Base-by-base conservation (phyloP, 495 filamentous ascomycete species). In the Neurospora discreta region DNA sequence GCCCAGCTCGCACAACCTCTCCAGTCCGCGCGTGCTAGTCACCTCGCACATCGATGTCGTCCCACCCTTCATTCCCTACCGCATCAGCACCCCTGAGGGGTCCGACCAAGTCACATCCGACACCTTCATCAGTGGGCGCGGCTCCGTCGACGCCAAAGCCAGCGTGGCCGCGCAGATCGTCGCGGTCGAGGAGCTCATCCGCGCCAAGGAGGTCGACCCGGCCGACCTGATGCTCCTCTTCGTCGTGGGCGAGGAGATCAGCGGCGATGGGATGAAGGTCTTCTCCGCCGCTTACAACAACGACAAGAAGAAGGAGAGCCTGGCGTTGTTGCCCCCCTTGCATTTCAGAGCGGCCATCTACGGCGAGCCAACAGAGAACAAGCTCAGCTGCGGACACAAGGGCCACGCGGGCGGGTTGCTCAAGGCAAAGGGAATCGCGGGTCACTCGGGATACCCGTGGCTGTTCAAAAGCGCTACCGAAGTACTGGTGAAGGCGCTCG, bases 381-480 rank as follows among this genome's bases (percentile, higher is more conserved):
- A 90, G 78, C 91, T 98, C 38, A 93, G 93, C 1, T 87, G 90
- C 42, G 95, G 95, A 0, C 95, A 98, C 83, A 98, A 98, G 78
- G 95, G 95, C 5, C 90, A 90, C 75, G 76, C 91, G 4, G 81
- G 81, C 11, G 89, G 93, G 74, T 81, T 84, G 8, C 71, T 98
- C 52, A 81, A 81, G 33, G 90, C 90, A 0, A 83, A 85, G 65
- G 95, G 95, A 39, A 90, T 89, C 73, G 93, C 93, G 1, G 92
- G 90, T 8, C 95, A 98, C 81, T 92, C 89, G 9, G 95, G 95
- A 13, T 98, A 98, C 76, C 95, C 95, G 0, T 90, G 90, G 89
- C 83, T 95, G 15, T 94, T 94, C 3, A 86, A 88, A 72, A 93
- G 87, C 74, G 95, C 95, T 7, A 93, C 91, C 68, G 90, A 90